Percentiles rank a stretch among this genome's conserved stretches.
Conservation (phyloP, 768 basidiomycete species). For the Pleurotus salmoneostramineus region DNA sequence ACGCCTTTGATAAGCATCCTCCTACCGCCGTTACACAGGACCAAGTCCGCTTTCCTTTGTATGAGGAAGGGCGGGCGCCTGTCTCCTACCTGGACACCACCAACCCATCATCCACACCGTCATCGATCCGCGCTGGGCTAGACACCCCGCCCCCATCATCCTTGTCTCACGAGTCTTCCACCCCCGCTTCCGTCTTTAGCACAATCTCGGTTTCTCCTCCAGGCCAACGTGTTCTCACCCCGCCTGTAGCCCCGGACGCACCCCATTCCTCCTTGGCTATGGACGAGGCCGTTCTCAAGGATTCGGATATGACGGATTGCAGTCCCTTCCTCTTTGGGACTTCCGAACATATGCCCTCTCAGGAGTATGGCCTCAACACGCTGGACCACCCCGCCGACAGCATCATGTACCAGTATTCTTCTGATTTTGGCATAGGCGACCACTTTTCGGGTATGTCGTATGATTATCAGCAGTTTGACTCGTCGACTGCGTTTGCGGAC, state of each 20-base stretch:
- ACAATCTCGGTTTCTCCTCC: not conserved
- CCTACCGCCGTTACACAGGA: no score
- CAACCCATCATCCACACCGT: not conserved
- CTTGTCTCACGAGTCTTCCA: constrained; percentile 1
- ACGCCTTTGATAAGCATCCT: no score
- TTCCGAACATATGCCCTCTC: not conserved
- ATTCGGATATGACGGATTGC: not conserved
- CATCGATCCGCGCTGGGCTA: no score
- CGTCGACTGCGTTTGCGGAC: not conserved
- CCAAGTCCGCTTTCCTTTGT: no score
- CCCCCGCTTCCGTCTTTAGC: not conserved
- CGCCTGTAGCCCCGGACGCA: not conserved
- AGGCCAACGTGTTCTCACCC: not conserved
- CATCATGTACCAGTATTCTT: not conserved
- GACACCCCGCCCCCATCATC: not conserved
- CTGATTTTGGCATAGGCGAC: not conserved
- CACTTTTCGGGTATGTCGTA: not conserved
- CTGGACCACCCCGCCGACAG: not conserved
- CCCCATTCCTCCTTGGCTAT: not conserved
- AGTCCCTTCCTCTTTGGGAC: not conserved
- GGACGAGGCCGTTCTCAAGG: not conserved
- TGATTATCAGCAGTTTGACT: not conserved
- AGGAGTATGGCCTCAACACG: not conserved
- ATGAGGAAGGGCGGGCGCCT: no score
- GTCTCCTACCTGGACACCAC: no score